Base-by-base conservation (phyloP, 2,329 filamentous ascomycete genomes). In the Aspergillus carbonarius region DNA sequence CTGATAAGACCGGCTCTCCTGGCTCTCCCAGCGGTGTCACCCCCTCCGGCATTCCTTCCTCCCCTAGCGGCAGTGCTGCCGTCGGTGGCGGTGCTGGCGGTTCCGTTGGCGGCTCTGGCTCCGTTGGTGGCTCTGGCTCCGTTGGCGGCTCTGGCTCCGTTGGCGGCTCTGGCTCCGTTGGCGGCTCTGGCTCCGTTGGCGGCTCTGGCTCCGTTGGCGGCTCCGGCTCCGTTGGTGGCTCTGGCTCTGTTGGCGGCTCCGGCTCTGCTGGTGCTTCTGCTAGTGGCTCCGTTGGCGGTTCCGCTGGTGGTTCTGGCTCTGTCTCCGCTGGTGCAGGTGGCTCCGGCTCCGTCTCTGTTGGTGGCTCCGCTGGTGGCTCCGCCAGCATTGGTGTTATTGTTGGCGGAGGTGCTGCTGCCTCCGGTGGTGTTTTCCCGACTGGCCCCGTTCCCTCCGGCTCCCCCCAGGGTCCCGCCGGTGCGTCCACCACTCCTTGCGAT, bases 41-140 rank as follows among this genome's bases (percentile, higher is more conserved):
- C n/a, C 49, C 61, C 35, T 61, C 60, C 37, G 58, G 59, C n/a
- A 10, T 44, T 40, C 57, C 57, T 25, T 58, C 59, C 2, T 23
- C 62, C 34, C 57, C 62, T 44, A 54, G 63, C n/a, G 59, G 56
- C 34, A 23, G 49, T 40, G 10, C 42, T n/a, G 47, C 55, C 17
- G 50, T 30, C 20, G 44, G 59, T 25, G 60, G 66, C 15, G 66
- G 63, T 25, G 67, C 67, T 13, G 27, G 60, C 30, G 63, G 61
- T n/a, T 42, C 39, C 12, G 39, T 17, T 1, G 17, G 57, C 12
- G 18, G 49, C 8, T 32, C 54, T 8, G 55, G 23, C n/a, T 50
- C 34, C 49, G 25, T 46, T 10, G 57, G 32, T 12, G 46, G 39
- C 30, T 15, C 56, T 20, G 51, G 49, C 18, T 55, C 60, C 30